Conservation (phyloP, 2,329 filamentous ascomycete species). For the Alternaria sp. region DNA sequence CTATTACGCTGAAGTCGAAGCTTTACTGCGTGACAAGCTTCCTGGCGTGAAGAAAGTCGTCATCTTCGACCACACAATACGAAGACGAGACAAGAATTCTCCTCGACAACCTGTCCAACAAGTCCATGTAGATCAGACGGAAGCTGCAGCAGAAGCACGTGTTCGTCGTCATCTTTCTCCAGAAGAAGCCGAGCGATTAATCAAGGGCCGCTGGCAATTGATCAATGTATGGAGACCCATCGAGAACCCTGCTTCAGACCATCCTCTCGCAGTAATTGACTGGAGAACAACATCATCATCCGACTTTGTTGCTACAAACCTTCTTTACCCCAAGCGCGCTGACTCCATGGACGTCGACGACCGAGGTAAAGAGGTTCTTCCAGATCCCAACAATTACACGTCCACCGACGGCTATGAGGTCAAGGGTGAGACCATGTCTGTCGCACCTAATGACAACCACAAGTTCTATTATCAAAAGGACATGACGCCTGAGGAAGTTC, state of each 20-base stretch:
- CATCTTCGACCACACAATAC: conserved; percentile 78
- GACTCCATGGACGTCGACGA: conserved; percentile 59
- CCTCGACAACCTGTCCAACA: conserved; percentile 72
- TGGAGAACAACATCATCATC: conserved; percentile 65
- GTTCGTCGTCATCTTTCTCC: conserved; percentile 68
- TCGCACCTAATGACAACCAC: conserved; percentile 66
- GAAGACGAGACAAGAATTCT: conserved; percentile 62
- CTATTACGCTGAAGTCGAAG: conserved; percentile 71
- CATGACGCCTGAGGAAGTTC: conserved; percentile 67
- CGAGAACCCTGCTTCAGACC: conserved; percentile 68
- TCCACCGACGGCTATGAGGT: conserved; percentile 69
- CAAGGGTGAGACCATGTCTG: conserved; percentile 69
- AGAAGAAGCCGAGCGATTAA: conserved; percentile 65
- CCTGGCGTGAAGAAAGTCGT: conserved; percentile 67
- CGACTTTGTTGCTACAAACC: conserved; percentile 69
- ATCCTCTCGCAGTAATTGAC: conserved; percentile 74
- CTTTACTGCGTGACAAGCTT: conserved; percentile 64
- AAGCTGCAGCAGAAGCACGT: conserved; percentile 67
- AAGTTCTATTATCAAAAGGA: conserved; percentile 73
- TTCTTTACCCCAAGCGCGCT: conserved; percentile 65
- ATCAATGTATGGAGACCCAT: conserved; percentile 79
- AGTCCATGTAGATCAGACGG: conserved; percentile 77
- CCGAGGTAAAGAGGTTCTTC: conserved; percentile 66
- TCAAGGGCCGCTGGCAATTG: conserved; percentile 69
- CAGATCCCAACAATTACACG: conserved; percentile 56